Evolutionary conservation across 768 basidiomycete species (phyloP), one percentile per base, ranked within the genome.

Genomic region (Podaxis sp.): DNA sequence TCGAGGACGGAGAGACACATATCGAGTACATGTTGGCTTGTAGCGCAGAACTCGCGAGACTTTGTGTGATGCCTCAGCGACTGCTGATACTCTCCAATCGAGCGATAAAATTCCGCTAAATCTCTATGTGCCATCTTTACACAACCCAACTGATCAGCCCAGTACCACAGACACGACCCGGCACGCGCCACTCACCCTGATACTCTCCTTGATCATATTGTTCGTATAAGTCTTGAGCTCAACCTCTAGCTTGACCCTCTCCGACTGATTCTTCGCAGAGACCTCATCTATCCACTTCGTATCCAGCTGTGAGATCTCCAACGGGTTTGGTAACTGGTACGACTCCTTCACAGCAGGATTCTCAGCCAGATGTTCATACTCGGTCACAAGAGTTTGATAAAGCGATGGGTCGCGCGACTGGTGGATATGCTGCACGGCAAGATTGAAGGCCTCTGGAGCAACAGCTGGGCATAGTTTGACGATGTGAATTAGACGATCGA

Each of bases 191-290:
- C 83, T 71, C 72, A 96, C 95, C 69, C 96, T 81, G 68, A 97
- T 96, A 81, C 93, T 95, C 82, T 99, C 96, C 76, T 97, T 99
- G 81, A 99, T 97, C 88, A 98, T 90, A 73, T 97, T 99, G 69
- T 92, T 95, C 66, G 88, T 83, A 71, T 98, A 98, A 11, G 90
- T 93, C 84, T 95, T 96, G 71, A 98, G 79, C 73, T 99, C 96
- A 4, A 95, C 90, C 77, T 97, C 96, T 63, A 97, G 78, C 73
- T 90, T 93, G n/a, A 83, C 84, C 63, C 80, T 81, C 71, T 96
- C 93, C n/a, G 84, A 83, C 65, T 80, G 77, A 69, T 91, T 93
- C 74, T 82, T 86, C 64, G 83, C 79, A 48, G 79, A 77, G 30
- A 77, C 82, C 67, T 88, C 85, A 48, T 95, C 91, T 17, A 86